Evolutionary conservation across 768 basidiomycete species (phyloP).

Genomic region (Lactifluus piperatus): DNA sequence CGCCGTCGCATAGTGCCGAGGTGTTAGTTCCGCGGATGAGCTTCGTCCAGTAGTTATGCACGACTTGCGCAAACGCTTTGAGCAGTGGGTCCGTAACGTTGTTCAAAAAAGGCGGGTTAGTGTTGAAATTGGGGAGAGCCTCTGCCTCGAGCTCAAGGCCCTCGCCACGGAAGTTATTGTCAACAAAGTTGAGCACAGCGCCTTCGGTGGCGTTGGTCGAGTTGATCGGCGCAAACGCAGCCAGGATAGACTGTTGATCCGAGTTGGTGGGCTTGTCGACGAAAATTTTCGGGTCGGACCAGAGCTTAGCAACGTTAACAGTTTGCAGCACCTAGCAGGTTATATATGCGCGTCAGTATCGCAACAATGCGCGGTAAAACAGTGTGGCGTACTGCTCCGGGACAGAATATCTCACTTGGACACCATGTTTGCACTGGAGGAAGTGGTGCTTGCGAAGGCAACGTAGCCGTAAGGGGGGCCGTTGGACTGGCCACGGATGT

Average conservation of each 20-base stretch:
- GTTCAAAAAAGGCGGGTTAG: constrained; percentile 55
- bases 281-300: constrained; percentile 78
- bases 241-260: constrained; percentile 52
- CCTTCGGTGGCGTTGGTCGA: constrained; percentile 47
- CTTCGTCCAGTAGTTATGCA: constrained; percentile 78
- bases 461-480: constrained; percentile 37
- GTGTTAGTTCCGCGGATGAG: constrained; percentile 70
- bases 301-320: constrained; percentile 69
- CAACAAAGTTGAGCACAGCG: constrained; percentile 57
- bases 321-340: constrained; percentile 65
- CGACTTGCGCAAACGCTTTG: constrained; percentile 65
- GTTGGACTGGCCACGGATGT: constrained; percentile 63
- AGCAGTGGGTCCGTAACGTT: constrained; percentile 64
- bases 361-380: neutral
- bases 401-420: constrained; percentile 67
- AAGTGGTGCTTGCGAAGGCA: constrained; percentile 57
- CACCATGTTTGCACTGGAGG: constrained; percentile 76
- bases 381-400: constrained; percentile 50
- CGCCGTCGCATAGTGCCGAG: constrained; percentile 51
- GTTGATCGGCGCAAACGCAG: constrained; percentile 48
- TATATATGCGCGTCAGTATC: neutral
- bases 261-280: constrained; percentile 83
- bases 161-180: constrained; percentile 73
- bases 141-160: constrained; percentile 75
- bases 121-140: constrained; percentile 50